A percentile compares a stretch with the other conserved stretches of the same genome.
These are phyloP conservation scores for Chimonanthus praecox DNA, from an alignment of 164 flowering plant genomes.

Conservation along the genomic window DNA sequence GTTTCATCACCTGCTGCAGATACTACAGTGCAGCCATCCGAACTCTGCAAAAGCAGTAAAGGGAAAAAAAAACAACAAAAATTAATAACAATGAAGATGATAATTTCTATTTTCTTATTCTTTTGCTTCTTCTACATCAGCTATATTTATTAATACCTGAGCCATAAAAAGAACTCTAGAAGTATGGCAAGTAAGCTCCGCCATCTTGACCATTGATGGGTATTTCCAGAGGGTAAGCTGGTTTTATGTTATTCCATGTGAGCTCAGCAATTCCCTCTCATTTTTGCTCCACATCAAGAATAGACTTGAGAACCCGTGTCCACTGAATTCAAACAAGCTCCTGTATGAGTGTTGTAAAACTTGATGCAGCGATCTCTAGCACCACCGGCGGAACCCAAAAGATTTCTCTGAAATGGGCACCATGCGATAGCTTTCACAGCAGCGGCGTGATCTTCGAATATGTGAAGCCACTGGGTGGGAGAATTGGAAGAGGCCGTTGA, in stretches of 20 bases:
- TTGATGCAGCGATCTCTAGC: constrained; percentile 51
- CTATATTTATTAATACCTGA: constrained; percentile 25
- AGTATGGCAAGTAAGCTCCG: constrained; percentile 62
- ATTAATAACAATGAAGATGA: too few relatives aligned
- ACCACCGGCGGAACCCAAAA: constrained; percentile 61
- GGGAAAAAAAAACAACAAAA: not conserved
- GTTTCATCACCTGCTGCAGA: constrained; percentile 44
- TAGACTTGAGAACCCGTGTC: constrained; percentile 68
- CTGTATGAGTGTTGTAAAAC: constrained; percentile 63
- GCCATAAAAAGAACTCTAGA: constrained; percentile 59
- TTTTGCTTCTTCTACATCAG: too few relatives aligned
- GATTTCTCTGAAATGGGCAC: constrained; percentile 62
- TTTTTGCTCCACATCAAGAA: constrained; percentile 56
- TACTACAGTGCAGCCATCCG: constrained; percentile 58
- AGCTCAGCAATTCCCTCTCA: constrained; percentile 56
- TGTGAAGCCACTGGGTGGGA: constrained; percentile 49
- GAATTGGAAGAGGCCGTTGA: constrained; percentile 32
- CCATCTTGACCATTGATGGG: constrained; percentile 60
- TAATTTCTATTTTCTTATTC: not conserved
- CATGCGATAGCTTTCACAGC: constrained; percentile 66
- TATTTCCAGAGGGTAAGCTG: constrained; percentile 63
- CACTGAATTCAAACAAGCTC: constrained; percentile 54
- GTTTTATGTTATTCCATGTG: constrained; percentile 52
- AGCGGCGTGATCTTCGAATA: constrained; percentile 55
- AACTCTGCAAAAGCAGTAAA: constrained; percentile 24